Conservation (phyloP, 2,329 filamentous ascomycete genomes). For the Curvularia hawaiiensis region DNA sequence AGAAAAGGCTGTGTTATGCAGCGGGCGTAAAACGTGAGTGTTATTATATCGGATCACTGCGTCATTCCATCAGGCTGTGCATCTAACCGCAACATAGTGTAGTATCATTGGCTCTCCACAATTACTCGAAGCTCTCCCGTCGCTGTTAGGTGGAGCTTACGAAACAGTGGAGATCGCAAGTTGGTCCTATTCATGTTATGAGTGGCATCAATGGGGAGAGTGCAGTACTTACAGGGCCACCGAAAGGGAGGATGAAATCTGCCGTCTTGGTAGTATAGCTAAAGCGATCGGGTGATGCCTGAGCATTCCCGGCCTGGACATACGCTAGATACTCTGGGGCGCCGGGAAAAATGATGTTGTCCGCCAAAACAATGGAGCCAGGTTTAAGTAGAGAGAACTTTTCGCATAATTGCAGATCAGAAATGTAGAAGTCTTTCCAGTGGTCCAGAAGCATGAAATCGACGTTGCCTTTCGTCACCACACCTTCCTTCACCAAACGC, state of each 20-base stretch:
- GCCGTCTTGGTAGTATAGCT: background rate
- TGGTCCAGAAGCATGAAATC: constrained; percentile 3
- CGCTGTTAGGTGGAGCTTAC: background rate
- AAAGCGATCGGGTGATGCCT: background rate
- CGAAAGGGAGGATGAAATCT: constrained; percentile 3
- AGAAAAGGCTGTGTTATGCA: background rate
- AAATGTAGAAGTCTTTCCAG: constrained; percentile 6
- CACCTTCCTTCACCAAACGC: background rate
- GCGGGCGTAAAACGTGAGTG: too few species aligned
- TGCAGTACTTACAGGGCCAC: background rate
- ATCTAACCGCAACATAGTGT: background rate
- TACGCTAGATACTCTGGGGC: constrained; percentile 3
- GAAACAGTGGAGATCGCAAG: background rate
- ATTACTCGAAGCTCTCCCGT: background rate
- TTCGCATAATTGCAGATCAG: constrained; percentile 1
- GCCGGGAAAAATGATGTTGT: constrained; percentile 1
- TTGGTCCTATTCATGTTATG: background rate
- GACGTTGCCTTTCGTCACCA: background rate
- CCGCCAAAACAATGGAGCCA: background rate
- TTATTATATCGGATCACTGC: too few species aligned
- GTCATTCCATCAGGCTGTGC: background rate
- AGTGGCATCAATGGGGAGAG: background rate
- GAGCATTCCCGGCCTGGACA: background rate
- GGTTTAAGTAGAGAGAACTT: background rate
- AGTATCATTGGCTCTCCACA: too few species aligned